phyloP scores from a whole-genome alignment of 805 yeast genomes.

The Cyberlindnera nakhonratchasimensis region DNA sequence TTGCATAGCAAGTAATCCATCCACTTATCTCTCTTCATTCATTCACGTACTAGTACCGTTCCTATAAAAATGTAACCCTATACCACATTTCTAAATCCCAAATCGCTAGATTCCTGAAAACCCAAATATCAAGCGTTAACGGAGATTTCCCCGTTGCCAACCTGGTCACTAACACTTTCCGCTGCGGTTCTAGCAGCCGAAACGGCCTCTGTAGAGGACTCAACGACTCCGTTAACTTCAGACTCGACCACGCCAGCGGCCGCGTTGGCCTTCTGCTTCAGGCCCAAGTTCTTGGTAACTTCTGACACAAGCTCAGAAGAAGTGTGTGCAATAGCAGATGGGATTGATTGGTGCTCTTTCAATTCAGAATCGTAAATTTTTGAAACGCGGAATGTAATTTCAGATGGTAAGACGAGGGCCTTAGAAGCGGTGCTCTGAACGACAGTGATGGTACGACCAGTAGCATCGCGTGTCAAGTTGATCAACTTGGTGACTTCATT shows the following conservation, averaged over 20 bases:
- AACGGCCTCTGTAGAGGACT: slow-evolving; percentile 5
- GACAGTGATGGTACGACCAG: slow-evolving; percentile 13
- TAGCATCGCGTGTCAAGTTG: slow-evolving; percentile 13
- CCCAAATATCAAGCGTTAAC: slow-evolving; percentile 8
- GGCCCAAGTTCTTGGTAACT: slow-evolving; percentile 12
- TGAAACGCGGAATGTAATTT: slow-evolving; percentile 11
- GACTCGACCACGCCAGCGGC: slow-evolving; percentile 4
- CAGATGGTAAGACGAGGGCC: slow-evolving; percentile 11
- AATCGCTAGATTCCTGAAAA: too few relatives aligned
- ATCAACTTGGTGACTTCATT: slow-evolving; percentile 15
- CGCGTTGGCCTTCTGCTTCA: slow-evolving; percentile 9
- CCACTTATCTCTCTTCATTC: too few relatives aligned
- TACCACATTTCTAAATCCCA: background rate
- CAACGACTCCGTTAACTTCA: slow-evolving; percentile 7
- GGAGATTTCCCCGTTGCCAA: background rate
- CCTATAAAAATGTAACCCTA: too few relatives aligned
- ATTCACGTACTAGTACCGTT: too few relatives aligned
- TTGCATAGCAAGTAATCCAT: too few relatives aligned
- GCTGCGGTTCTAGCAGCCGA: slow-evolving; percentile 4
- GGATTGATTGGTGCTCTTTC: slow-evolving; percentile 15
- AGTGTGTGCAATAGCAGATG: slow-evolving; percentile 15
- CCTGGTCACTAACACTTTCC: slow-evolving; percentile 6
- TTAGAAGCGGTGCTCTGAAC: slow-evolving; percentile 11
- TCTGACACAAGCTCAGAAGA: slow-evolving; percentile 16
- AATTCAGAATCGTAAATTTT: slow-evolving; percentile 14